Evolutionary conservation across 129 eudicot species (phyloP), one percentile per base, ranked within the genome.

Genomic region (Saposhnikovia divaricata): DNA sequence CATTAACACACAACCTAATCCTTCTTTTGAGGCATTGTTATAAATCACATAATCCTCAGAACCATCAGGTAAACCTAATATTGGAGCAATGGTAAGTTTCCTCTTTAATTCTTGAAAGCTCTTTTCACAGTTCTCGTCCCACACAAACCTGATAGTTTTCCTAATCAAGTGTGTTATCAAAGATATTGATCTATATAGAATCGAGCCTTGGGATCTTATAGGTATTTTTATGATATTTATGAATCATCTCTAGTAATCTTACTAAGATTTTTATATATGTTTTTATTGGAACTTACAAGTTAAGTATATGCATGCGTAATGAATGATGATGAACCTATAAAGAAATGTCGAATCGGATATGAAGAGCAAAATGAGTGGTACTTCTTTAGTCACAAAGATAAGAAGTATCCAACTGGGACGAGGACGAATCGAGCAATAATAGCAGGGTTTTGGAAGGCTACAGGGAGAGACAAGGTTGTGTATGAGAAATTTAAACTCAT

Each of bases 381-480:
- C 75, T 93, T 93, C 84, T 93, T 93, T 78, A 93, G 98, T 80
- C 92, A 93, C 80, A 93, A 93, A 85, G 98, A 92, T 82, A 92
- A 92, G 71, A 92, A 92, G 83, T 92, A 92, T 81, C 98, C 98
- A 5, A 90, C 93, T 0, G 98, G 98, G 75, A 93, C 98, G 37
- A 87, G 98, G 82, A 93, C 98, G 6, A 93, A 93, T 74, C 80
- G 98, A 78, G 98, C 98, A 40, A 93, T 97, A 16, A 82, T 91
- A 82, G 93, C 98, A 1, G 98, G 98, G 69, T 93, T 93, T 81
- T 93, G 98, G 98, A 93, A 93, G 85, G 98, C 98, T 4, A 93
- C 98, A 0, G 98, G 98, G 12, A 84, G 98, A 89, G 98, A 93
- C 74, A 93, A 93, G 84, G 91, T 95, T 0, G 93, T 93, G n/a